A percentile compares a stretch with the other conserved stretches of the same genome.
These are phyloP conservation scores for Leucaena leucocephala DNA, from an alignment of 306 rosid genomes.

Conservation along the genomic window DNA sequence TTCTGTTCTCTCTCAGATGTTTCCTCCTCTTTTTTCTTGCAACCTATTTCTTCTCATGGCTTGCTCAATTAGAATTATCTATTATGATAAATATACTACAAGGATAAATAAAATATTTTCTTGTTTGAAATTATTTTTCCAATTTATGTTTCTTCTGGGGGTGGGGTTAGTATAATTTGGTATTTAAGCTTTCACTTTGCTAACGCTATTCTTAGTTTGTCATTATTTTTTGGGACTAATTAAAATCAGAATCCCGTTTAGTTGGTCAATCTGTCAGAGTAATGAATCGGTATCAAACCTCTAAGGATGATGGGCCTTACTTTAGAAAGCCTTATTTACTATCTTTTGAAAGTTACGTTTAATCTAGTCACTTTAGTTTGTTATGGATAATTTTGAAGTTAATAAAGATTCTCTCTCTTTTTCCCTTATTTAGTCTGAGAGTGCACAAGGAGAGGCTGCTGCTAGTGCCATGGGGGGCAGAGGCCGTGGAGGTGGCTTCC, in stretches of 20 bases:
- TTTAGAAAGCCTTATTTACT: neutral
- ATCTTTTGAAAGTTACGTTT: neutral
- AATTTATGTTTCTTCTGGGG: neutral
- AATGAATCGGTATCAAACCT: neutral
- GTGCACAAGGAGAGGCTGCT: constrained; percentile 99
- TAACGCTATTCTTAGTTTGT: neutral
- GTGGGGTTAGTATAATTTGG: neutral
- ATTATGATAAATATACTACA: neutral
- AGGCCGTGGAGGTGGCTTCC: constrained; percentile 89
- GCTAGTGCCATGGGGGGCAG: constrained; percentile 98
- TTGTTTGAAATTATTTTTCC: neutral
- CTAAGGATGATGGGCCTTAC: neutral
- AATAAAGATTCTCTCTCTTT: constrained; percentile 4
- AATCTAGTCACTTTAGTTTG: neutral
- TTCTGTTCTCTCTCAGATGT: neutral
- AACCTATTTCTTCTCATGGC: neutral
- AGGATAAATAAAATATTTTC: neutral
- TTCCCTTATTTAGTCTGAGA: constrained; percentile 73
- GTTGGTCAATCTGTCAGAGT: neutral
- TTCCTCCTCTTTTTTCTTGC: neutral
- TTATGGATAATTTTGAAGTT: neutral
- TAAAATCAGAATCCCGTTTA: neutral
- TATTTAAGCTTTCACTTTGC: neutral
- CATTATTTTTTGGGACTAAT: neutral
- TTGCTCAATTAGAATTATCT: constrained; percentile 6